These are phyloP conservation scores for Dictyostelium capitatum DNA, from an alignment of 78 protist genomes.

Conservation along the genomic window DNA sequence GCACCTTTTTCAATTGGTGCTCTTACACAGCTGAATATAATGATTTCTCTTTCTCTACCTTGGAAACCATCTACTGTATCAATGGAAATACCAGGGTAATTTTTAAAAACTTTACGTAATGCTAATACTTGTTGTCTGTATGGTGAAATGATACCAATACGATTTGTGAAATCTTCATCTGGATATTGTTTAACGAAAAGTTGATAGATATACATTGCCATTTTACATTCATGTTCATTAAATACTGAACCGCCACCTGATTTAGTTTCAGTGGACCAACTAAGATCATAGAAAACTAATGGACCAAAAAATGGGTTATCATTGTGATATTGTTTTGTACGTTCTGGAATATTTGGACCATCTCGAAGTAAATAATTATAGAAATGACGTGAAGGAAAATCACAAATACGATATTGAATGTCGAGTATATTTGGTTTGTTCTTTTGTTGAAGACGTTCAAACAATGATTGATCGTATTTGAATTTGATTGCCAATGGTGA, in stretches of 20 bases:
- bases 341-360: constrained; percentile 65
- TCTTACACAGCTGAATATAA: constrained; percentile 91
- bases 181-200: constrained; percentile 40
- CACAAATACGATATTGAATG: constrained; percentile 91
- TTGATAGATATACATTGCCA: constrained; percentile 49
- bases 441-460: constrained; percentile 52
- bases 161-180: constrained; percentile 46
- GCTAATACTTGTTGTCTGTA: constrained; percentile 86
- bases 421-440: constrained; percentile 50
- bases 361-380: constrained; percentile 83
- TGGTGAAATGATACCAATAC: constrained; percentile 93
- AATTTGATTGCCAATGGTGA: constrained; percentile 72
- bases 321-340: constrained; percentile 35
- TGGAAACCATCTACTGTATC: constrained; percentile 93
- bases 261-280: constrained; percentile 27
- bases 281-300: constrained; percentile 36
- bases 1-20: constrained; percentile 61
- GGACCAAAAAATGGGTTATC: constrained; percentile 75
- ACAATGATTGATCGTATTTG: constrained; percentile 76
- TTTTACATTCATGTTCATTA: constrained; percentile 48
- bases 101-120: constrained; percentile 52
- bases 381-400: constrained; percentile 88
- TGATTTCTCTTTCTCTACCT: constrained; percentile 93
- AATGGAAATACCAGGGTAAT: constrained; percentile 55
- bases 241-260: constrained; percentile 68